A percentile compares a stretch with the other conserved stretches of the same genome.
Evolutionary conservation across 495 filamentous ascomycete genomes (phyloP).

Genomic region (Neurospora sp.): DNA sequence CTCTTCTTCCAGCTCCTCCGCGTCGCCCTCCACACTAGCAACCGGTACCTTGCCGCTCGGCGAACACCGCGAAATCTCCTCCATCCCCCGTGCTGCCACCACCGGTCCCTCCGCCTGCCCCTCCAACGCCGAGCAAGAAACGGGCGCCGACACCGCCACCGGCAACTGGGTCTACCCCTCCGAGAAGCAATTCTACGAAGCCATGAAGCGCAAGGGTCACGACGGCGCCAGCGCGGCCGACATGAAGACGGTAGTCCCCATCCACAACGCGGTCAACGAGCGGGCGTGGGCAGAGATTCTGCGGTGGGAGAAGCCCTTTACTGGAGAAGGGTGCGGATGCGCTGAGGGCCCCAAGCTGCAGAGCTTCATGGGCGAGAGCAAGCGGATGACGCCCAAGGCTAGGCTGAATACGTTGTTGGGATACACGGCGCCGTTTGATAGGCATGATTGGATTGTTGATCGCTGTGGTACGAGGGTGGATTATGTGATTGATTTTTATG

Average conservation of each 20-base stretch:
- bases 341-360: slow-evolving; percentile 66
- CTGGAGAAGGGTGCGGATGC: slow-evolving; percentile 37
- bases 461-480: slow-evolving; percentile 82
- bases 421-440: slow-evolving; percentile 85
- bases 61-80: slow-evolving; percentile 65
- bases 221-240: slow-evolving; percentile 47
- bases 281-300: slow-evolving; percentile 77
- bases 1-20: slow-evolving; percentile 4
- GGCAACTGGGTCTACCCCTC: slow-evolving; percentile 98
- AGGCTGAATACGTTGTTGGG: slow-evolving; percentile 72
- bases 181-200: slow-evolving; percentile 91
- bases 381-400: slow-evolving; percentile 70
- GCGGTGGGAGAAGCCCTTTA: slow-evolving; percentile 66
- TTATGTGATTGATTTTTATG: slow-evolving; percentile 97
- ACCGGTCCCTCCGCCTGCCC: slow-evolving; percentile 39
- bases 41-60: slow-evolving; percentile 24
- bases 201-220: slow-evolving; percentile 75
- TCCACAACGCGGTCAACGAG: slow-evolving; percentile 97
- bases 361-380: slow-evolving; percentile 70
- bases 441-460: slow-evolving; percentile 96
- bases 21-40: slow-evolving; percentile 13
- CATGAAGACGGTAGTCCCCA: slow-evolving; percentile 86
- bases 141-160: slow-evolving; percentile 48
- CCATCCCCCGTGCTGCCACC: slow-evolving; percentile 60
- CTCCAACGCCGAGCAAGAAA: slow-evolving; percentile 63